phyloP scores from a whole-genome alignment of 1,139 yeast species.

The Magnusiomyces suaveolens region DNA sequence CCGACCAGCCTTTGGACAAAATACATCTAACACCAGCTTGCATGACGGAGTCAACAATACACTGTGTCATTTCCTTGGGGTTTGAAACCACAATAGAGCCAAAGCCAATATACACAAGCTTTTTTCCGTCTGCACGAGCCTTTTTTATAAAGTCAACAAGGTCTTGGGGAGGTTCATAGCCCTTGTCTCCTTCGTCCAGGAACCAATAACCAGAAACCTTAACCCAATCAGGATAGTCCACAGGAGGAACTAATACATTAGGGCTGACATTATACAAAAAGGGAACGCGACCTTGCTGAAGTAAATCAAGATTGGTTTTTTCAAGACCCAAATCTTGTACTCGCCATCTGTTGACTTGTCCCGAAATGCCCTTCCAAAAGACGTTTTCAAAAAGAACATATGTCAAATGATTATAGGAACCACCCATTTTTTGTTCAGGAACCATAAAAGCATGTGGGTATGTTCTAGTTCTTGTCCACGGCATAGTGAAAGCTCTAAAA shows the following conservation, averaged over 20 bases:
- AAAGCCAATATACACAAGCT: constrained; percentile 83
- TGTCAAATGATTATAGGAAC: constrained; percentile 83
- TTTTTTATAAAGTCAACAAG: constrained; percentile 50
- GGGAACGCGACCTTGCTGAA: constrained; percentile 76
- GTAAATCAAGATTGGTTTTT: constrained; percentile 55
- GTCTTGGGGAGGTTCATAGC: constrained; percentile 54
- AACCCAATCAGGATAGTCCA: constrained; percentile 91
- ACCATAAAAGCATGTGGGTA: constrained; percentile 95
- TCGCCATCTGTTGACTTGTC: constrained; percentile 85
- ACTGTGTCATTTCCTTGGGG: constrained; percentile 65
- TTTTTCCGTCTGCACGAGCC: constrained; percentile 54
- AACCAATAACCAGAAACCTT: constrained; percentile 96
- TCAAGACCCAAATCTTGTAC: constrained; percentile 53
- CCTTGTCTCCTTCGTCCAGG: constrained; percentile 52
- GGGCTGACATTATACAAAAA: constrained; percentile 86
- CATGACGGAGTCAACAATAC: constrained; percentile 67
- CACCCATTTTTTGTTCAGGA: constrained; percentile 88
- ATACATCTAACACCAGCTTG: constrained; percentile 79
- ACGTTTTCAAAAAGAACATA: constrained; percentile 88
- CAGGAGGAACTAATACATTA: constrained; percentile 78
- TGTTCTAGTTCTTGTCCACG: constrained; percentile 92
- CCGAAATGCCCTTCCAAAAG: constrained; percentile 85
- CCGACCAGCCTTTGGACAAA: constrained; percentile 93
- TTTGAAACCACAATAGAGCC: constrained; percentile 89
- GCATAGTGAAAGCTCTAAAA: constrained; percentile 94